These are phyloP conservation scores for Trametes villosa DNA, from an alignment of 768 basidiomycete genomes.

Conservation along the genomic window DNA sequence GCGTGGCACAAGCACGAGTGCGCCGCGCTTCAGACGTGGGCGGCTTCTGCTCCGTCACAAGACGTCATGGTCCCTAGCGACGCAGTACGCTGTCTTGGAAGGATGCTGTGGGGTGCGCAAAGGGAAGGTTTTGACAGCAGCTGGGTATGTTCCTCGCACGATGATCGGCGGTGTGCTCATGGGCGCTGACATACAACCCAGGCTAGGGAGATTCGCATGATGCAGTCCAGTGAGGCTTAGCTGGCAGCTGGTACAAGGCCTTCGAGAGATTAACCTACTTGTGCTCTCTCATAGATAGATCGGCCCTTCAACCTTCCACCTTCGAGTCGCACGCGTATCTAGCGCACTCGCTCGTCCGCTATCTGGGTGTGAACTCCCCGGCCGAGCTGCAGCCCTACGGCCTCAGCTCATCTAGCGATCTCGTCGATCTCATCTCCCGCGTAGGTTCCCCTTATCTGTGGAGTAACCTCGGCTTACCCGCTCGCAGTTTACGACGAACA, in stretches of 20 bases:
- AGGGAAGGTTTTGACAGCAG: constrained; percentile 54
- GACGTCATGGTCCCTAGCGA: constrained; percentile 67
- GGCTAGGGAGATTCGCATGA: constrained; percentile 64
- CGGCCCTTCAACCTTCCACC: constrained; percentile 50
- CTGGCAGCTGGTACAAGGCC: neutral
- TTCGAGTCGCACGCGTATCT: constrained; percentile 68
- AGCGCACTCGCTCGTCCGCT: constrained; percentile 75
- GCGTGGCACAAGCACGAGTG: constrained; percentile 79
- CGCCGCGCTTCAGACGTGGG: constrained; percentile 63
- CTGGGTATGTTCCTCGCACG: constrained; percentile 53
- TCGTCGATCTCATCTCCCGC: constrained; percentile 74
- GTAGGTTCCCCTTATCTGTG: constrained; percentile 43
- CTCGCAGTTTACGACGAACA: constrained; percentile 85
- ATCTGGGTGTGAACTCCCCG: constrained; percentile 63
- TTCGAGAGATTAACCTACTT: constrained; percentile 1
- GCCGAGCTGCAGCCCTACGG: constrained; percentile 62
- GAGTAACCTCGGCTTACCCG: neutral
- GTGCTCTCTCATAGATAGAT: constrained; percentile 51
- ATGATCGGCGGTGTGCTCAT: neutral
- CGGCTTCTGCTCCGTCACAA: constrained; percentile 49
- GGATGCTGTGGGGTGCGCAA: constrained; percentile 70
- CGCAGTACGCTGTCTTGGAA: constrained; percentile 76
- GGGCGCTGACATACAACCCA: constrained; percentile 30
- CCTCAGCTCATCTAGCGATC: constrained; percentile 58
- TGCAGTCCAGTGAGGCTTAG: constrained; percentile 69